Evolutionary conservation across 768 basidiomycete genomes (phyloP), one percentile per base, ranked within the genome.

Genomic region (Suillus hirtellus): DNA sequence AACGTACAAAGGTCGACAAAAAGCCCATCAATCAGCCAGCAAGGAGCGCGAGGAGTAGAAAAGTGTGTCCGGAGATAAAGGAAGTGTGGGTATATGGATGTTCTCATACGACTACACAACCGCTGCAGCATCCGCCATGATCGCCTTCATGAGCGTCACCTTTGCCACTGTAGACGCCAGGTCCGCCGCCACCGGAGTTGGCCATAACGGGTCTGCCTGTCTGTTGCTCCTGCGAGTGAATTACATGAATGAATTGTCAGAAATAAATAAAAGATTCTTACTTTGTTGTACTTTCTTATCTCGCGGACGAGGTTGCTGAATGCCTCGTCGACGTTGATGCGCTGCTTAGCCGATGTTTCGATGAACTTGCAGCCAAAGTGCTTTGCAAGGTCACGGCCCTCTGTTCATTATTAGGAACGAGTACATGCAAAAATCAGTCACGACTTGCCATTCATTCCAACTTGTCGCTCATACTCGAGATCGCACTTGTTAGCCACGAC

Each of bases 401-500:
- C 96, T 97, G 75, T 38, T 43, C 59, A 55, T 46, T 15, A n/a
- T 19, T 19, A 27, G 47, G 61, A 15, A 43, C 63, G 35, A 35
- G 53, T 62, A 55, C 62, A 19, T 1, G 5, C 15, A 35, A 31
- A 47, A 60, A 59, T 15, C 10, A 1, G 21, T 50, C 14, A 7
- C n/a, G 38, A 75, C 81, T 60, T 65, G 93, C 96, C 96, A 69
- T 95, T 93, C 84, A 90, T 90, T 73, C 93, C 93, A 34, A 99
- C 96, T 76, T 98, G 96, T 61, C 96, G 86, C 76, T 99, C 96
- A 72, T 90, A 95, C 73, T 95, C 96, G 69, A 96, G 80, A 76
- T 99, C 96, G 71, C 91, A 92, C 79, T 99, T 98, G 82, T 99
- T 99, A n/a, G 95, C 96, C 10, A 97, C 94, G 61, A 98, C 88